Percentiles rank a stretch among this genome's conserved stretches.
Evolutionary conservation across 345 rosid species (phyloP).

Genomic region (Boechera stricta): DNA sequence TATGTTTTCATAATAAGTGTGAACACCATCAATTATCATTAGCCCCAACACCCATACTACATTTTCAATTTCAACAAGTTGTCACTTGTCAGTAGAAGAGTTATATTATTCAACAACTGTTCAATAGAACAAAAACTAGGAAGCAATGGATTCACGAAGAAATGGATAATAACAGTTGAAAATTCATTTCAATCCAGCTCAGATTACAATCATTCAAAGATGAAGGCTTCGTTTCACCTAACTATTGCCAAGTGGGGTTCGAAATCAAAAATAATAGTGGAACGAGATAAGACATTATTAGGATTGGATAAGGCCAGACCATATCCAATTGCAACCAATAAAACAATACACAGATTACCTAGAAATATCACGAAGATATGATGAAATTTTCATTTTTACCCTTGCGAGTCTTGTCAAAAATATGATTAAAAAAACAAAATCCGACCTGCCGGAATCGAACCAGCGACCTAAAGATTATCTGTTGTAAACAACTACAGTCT

Average conservation of each 20-base stretch:
- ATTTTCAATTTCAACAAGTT: neutral
- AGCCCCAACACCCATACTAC: neutral
- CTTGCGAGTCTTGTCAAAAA: neutral
- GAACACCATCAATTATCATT: neutral
- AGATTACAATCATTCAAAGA: constrained; percentile 15
- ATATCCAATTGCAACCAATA: constrained; percentile 17
- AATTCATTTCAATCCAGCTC: constrained; percentile 2
- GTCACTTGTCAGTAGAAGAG: neutral
- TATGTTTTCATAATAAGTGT: neutral
- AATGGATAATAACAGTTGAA: constrained; percentile 16
- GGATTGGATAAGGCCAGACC: constrained; percentile 6
- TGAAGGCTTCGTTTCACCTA: neutral
- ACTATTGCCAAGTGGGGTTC: constrained; percentile 27
- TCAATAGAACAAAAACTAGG: constrained; percentile 2
- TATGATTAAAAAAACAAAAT: neutral
- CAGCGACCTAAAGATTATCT: constrained; percentile 58
- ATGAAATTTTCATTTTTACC: neutral
- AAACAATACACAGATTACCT: constrained; percentile 2
- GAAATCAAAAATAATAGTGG: neutral
- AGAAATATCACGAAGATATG: neutral
- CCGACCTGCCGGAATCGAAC: constrained; percentile 80
- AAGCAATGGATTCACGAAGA: neutral
- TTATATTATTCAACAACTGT: neutral
- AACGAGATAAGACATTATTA: constrained; percentile 28
- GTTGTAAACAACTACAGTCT: constrained; percentile 73